These are phyloP conservation scores for Alternaria infectoria DNA, from an alignment of 2,329 filamentous ascomycete genomes.

Conservation along the genomic window DNA sequence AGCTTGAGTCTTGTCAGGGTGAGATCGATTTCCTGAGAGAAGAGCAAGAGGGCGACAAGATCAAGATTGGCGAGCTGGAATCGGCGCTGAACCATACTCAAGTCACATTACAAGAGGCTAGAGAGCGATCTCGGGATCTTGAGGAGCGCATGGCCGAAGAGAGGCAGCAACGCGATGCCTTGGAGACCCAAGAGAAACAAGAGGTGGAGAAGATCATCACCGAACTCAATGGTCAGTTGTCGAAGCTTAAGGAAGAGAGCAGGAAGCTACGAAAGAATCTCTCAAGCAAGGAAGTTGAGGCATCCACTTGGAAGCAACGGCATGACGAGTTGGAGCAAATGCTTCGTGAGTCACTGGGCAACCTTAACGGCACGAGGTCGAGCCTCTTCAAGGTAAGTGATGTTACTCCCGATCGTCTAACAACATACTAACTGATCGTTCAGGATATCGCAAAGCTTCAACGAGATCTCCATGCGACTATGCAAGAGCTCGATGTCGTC, in stretches of 20 bases:
- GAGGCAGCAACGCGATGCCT: constrained; percentile 82
- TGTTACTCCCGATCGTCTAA: neutral
- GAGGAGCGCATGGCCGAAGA: constrained; percentile 76
- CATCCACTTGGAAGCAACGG: constrained; percentile 87
- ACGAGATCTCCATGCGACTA: constrained; percentile 82
- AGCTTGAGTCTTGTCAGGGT: constrained; percentile 88
- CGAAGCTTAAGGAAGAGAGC: constrained; percentile 82
- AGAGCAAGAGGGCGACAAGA: constrained; percentile 97
- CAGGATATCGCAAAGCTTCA: constrained; percentile 86
- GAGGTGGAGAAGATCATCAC: constrained; percentile 93
- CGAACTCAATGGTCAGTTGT: constrained; percentile 85
- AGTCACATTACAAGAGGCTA: constrained; percentile 80
- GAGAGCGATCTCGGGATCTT: constrained; percentile 65
- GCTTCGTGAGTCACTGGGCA: constrained; percentile 83
- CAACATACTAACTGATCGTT: constrained; percentile 22
- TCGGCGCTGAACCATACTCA: constrained; percentile 80
- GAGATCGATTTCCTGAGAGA: constrained; percentile 96
- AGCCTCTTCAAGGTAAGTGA: constrained; percentile 75
- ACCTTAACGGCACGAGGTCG: constrained; percentile 83
- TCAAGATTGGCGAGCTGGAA: constrained; percentile 93
- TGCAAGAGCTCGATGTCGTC: constrained; percentile 79
- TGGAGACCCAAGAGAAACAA: constrained; percentile 89
- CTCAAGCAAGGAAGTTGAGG: constrained; percentile 84
- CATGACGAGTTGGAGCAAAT: constrained; percentile 89
- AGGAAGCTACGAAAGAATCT: constrained; percentile 82